Base-by-base conservation (phyloP, 2,329 filamentous ascomycete genomes). In the Aspergillus sp. region DNA sequence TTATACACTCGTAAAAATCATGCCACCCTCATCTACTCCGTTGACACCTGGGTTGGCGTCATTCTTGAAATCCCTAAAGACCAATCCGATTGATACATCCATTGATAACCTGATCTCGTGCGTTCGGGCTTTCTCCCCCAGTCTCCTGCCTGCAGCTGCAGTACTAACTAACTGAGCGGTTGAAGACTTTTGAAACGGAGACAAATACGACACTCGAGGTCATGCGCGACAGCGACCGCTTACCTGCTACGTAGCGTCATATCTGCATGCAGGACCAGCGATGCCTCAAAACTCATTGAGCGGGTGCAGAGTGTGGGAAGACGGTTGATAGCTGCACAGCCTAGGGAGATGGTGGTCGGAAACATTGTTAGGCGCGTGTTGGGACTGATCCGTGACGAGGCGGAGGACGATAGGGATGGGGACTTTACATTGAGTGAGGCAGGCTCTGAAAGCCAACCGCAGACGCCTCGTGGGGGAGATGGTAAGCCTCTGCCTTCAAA, bases 301-400 rank as follows among this genome's bases (percentile, higher is more conserved):
- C 87, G 90, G 64, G 87, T 99, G 61, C 87, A 90, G 63, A 83
- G 87, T 59, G 87, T 93, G 22, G 95, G 95, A 56, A 84, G 86
- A 66, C 85, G 87, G 55, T 82, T 99, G 44, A 87, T 89, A 37
- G 85, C 89, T 55, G 93, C 95, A 7, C 91, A 96, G 68, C 93
- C 93, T 15, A 86, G 89, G 60, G 95, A 98, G 77, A 88, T 96
- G 66, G 91, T 92, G 5, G 91, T 97, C 45, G 93, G 92, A 52
- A 99, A 99, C 70, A 93, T 99, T 65, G 91, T 97, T 47, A 87
- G 93, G 60, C 87, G 95, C 61, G 90, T 98, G 2, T 80, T 99
- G 39, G 90, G 92, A 44, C 82, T 99, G 62, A 95, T 99, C 63
- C 87, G 95, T 51, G 93, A 97, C 70, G 93, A 98, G 69, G 89